phyloP scores from a whole-genome alignment of 257 asterid genomes.

The Solanum piurae region DNA sequence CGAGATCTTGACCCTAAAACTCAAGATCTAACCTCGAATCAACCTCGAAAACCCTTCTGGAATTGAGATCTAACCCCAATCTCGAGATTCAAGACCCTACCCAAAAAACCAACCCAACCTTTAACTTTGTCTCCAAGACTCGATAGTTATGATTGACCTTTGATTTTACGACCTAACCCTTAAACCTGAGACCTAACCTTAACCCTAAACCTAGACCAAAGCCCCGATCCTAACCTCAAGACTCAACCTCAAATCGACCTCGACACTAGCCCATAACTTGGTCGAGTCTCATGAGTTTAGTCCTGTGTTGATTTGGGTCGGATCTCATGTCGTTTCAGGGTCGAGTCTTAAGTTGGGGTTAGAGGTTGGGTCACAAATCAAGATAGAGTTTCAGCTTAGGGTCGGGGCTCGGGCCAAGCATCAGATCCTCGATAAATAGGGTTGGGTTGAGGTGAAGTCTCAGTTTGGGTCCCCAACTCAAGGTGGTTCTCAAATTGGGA shows the following conservation, averaged over 20 bases:
- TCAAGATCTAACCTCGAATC: too few species aligned
- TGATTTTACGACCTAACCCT: background rate
- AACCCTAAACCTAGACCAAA: background rate
- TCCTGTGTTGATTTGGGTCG: background rate
- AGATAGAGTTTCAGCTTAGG: too few species aligned
- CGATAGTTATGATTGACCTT: background rate
- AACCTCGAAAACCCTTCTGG: too few species aligned
- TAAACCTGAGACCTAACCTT: background rate
- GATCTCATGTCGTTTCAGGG: background rate
- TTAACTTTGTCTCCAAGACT: too few species aligned
- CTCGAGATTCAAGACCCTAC: too few species aligned
- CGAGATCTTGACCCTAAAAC: background rate
- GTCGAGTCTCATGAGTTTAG: background rate
- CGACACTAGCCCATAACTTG: background rate
- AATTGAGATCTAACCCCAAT: too few species aligned
- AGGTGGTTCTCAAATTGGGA: background rate
- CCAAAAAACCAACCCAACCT: background rate
- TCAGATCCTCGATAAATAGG: too few species aligned
- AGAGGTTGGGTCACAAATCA: background rate
- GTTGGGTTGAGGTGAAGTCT: too few species aligned
- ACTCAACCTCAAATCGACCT: background rate
- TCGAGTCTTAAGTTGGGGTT: background rate
- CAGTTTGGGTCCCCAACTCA: too few species aligned
- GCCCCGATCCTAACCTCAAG: background rate
- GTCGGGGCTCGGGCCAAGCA: too few species aligned